Evolutionary conservation across 2,329 filamentous ascomycete species (phyloP), one percentile per base, ranked within the genome.

Genomic region (Apiospora saccharicola): DNA sequence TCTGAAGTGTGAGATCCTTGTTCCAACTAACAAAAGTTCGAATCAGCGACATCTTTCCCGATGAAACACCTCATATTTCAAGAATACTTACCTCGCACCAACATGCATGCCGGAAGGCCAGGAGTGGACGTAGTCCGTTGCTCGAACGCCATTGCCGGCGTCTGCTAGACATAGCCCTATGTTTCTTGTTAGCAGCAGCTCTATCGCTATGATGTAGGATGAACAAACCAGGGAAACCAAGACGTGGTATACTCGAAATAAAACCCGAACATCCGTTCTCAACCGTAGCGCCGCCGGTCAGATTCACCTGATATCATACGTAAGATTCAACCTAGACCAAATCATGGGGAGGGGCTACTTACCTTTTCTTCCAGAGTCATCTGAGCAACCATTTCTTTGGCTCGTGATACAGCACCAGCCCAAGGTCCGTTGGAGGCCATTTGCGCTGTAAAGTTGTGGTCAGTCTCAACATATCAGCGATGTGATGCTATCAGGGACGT

Each of bases 101-200:
- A 92, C 88, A 71, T 92, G 93, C 71, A 93, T 85, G 71, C 92
- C 93, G 1, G 83, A 79, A 1, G 80, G 78, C 79, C 84, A 85
- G 69, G 82, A 81, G 43, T 81, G 83, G 49, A 81, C 83, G 53
- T 83, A 84, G 75, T 85, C 80, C 6, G 83, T 81, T 69, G 71
- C 76, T 41, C 80, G 76, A 41, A 79, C 73, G 30, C 79, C 79
- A 69, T 81, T 78, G 13, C 79, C 76, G 64, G 79, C 77, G 72
- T 70, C 83, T 77, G 72, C 84, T 0, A 85, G 80, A 72, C 83
- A 85, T 6, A 64, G 22, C 5, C 57, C 57, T 64, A 22, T 0
- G 41, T n/a, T 41, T 4, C 8, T 41, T 41, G 57, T 64, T 19
- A 64, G 57, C 19, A 5, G 19, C 1, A n/a, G 4, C 19, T 22